Evolutionary conservation across 805 yeast genomes (phyloP).

Genomic region (Komagataella pseudopastoris): DNA sequence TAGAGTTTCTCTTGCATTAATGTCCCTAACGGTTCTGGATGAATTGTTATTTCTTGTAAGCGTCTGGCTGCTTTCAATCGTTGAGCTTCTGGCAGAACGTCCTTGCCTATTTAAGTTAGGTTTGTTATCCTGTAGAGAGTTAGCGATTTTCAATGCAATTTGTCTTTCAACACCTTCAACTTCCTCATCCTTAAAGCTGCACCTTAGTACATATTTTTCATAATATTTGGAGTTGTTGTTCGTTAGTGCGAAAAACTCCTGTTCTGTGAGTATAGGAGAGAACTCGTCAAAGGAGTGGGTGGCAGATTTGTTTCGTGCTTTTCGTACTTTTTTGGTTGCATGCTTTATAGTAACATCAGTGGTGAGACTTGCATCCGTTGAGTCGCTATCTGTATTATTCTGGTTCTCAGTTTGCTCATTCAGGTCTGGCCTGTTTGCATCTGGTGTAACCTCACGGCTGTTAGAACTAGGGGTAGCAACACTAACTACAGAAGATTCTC

Average conservation of each 20-base stretch:
- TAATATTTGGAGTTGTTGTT: constrained; percentile 12
- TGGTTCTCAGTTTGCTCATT: background rate
- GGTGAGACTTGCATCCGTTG: background rate
- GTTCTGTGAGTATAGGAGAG: constrained; percentile 16
- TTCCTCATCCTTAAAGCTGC: constrained; percentile 8
- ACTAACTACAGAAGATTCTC: background rate
- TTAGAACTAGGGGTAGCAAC: background rate
- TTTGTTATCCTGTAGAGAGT: background rate
- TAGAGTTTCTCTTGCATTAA: background rate
- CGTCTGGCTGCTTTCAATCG: background rate
- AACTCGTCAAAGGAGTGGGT: constrained; percentile 12
- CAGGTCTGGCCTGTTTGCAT: background rate
- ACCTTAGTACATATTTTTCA: constrained; percentile 8
- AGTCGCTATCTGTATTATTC: background rate
- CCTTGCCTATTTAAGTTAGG: background rate
- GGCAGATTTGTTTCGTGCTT: background rate
- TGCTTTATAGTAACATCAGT: background rate
- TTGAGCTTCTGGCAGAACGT: background rate
- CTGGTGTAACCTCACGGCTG: background rate
- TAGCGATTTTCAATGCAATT: background rate
- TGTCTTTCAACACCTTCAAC: constrained; percentile 3
- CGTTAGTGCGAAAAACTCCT: constrained; percentile 19
- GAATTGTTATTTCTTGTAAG: background rate
- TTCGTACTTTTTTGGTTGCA: background rate
- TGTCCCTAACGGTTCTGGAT: background rate